Percentiles rank a stretch among this genome's conserved stretches.
phyloP scores from a whole-genome alignment of 192 early-diverging fungal species.

The Physocladia obscura region DNA sequence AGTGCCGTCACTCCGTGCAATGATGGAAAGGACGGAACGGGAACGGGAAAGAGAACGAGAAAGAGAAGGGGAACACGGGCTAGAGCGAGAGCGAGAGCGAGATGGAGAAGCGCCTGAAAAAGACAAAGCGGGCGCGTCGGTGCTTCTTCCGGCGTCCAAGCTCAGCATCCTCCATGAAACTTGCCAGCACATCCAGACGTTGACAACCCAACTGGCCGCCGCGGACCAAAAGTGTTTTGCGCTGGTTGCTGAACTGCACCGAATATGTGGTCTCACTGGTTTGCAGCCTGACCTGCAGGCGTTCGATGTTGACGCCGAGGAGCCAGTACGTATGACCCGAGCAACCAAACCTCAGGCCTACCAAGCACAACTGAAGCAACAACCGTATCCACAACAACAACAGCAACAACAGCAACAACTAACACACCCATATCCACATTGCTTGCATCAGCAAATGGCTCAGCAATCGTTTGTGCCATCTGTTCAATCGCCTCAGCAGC shows the following conservation, averaged over 20 bases:
- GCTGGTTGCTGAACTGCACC: slow-evolving; percentile 20
- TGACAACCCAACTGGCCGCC: neutral
- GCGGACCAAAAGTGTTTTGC: slow-evolving; percentile 13
- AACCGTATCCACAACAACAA: too few relatives aligned
- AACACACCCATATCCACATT: too few relatives aligned
- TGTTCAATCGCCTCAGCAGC: too few relatives aligned
- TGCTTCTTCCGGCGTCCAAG: slow-evolving; percentile 10
- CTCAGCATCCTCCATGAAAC: neutral
- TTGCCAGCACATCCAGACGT: neutral
- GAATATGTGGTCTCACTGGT: neutral
- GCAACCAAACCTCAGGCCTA: too few relatives aligned
- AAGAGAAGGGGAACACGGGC: neutral
- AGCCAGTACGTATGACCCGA: too few relatives aligned
- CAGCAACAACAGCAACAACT: too few relatives aligned
- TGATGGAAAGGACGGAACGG: neutral
- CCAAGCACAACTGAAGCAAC: too few relatives aligned
- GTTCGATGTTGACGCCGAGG: neutral
- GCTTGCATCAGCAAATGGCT: too few relatives aligned
- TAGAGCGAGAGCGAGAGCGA: neutral
- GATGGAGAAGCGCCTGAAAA: neutral
- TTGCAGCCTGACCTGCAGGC: neutral
- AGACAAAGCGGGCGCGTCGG: too few relatives aligned
- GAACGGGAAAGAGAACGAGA: neutral
- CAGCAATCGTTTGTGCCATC: too few relatives aligned
- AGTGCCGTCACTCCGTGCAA: neutral